These are phyloP conservation scores for Solanum medicagineum DNA, from an alignment of 257 asterid species.

Conservation along the genomic window DNA sequence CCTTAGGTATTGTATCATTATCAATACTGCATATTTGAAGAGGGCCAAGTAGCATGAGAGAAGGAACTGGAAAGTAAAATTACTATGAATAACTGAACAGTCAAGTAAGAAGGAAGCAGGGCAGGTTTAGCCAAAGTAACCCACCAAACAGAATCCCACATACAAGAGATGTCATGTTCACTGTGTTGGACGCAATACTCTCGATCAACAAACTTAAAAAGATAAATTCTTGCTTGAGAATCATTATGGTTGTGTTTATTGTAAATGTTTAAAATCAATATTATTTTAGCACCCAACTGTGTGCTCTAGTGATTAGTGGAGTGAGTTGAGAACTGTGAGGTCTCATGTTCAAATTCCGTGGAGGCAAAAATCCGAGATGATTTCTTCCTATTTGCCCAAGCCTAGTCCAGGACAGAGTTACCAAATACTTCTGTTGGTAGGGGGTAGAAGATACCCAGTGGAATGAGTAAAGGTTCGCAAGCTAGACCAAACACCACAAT, in stretches of 20 bases:
- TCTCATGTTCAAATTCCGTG: not conserved
- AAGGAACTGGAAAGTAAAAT: not conserved
- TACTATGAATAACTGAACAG: not conserved
- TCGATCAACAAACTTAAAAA: not conserved
- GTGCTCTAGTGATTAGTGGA: not conserved
- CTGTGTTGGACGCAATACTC: not conserved
- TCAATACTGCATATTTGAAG: constrained; percentile 29
- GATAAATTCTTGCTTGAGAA: not conserved
- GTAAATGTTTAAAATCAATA: not conserved
- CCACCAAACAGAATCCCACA: not conserved
- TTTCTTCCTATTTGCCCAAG: not conserved
- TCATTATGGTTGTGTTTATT: not conserved
- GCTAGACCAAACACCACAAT: not conserved
- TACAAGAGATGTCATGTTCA: not conserved
- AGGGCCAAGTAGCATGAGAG: constrained; percentile 18
- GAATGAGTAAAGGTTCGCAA: not conserved
- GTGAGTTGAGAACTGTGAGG: not conserved
- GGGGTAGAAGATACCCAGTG: not conserved
- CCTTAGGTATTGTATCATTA: constrained; percentile 7
- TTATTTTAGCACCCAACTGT: not conserved
- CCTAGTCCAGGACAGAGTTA: not conserved
- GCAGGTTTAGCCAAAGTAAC: not conserved
- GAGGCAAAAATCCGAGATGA: not conserved
- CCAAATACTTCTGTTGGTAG: not conserved
- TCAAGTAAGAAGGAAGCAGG: not conserved